phyloP scores from a whole-genome alignment of 2,329 filamentous ascomycete species.

The Cladosporium sp. region DNA sequence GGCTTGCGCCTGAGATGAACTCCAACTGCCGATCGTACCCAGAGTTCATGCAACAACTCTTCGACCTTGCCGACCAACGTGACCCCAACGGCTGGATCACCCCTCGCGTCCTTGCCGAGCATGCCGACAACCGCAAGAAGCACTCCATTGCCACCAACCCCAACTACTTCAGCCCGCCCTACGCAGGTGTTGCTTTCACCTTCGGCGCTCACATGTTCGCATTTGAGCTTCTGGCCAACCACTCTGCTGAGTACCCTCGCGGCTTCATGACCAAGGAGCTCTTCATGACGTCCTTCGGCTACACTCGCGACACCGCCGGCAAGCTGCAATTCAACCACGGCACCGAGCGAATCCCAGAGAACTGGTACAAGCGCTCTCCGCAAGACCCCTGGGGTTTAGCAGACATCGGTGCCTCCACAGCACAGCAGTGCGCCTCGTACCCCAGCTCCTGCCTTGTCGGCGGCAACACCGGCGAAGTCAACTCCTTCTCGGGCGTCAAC shows the following conservation, averaged over 20 bases:
- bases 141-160: constrained; percentile 34
- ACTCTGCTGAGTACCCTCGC: constrained; percentile 30
- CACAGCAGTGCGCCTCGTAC: constrained; percentile 32
- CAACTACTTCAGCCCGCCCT: constrained; percentile 33
- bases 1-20: constrained; percentile 31
- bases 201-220: constrained; percentile 36
- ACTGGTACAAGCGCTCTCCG: constrained; percentile 33
- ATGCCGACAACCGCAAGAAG: constrained; percentile 32
- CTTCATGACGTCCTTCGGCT: constrained; percentile 30
- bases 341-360: constrained; percentile 13
- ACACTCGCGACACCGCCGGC: constrained; percentile 26
- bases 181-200: constrained; percentile 34
- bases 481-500: constrained; percentile 31
- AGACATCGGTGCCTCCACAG: constrained; percentile 31
- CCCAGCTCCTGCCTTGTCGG: constrained; percentile 31
- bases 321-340: constrained; percentile 24
- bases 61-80: constrained; percentile 29
- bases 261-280: constrained; percentile 29
- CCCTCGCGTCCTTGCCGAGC: constrained; percentile 31
- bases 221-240: constrained; percentile 30
- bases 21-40: constrained; percentile 33
- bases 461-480: constrained; percentile 32
- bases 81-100: constrained; percentile 27
- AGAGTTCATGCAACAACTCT: constrained; percentile 29
- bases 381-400: constrained; percentile 30